Evolutionary conservation across 345 rosid species (phyloP).

Genomic region (Eucalyptus polybractea): DNA sequence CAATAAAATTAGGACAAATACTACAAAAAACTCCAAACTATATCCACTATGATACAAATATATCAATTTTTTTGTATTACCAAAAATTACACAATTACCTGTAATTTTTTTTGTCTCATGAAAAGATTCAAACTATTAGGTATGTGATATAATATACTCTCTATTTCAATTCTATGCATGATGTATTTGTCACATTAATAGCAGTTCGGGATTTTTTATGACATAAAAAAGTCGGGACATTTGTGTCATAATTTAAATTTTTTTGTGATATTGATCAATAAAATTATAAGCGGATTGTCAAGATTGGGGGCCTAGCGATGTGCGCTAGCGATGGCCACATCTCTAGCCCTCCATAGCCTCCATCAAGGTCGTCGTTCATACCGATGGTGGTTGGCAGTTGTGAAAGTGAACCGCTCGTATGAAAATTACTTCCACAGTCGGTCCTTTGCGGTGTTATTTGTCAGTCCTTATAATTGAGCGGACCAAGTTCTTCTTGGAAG

Average conservation of each 20-base stretch:
- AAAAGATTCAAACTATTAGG: too few relatives aligned
- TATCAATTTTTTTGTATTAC: background rate
- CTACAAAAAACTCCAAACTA: too few relatives aligned
- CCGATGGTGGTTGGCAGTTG: background rate
- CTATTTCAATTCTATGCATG: too few relatives aligned
- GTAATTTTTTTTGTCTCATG: too few relatives aligned
- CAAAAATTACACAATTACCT: too few relatives aligned
- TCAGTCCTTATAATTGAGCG: background rate
- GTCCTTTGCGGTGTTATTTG: background rate
- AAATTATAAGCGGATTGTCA: background rate
- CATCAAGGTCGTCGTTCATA: background rate
- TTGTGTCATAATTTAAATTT: too few relatives aligned
- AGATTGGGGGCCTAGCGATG: background rate
- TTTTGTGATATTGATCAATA: background rate
- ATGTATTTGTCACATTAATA: too few relatives aligned
- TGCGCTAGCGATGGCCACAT: background rate
- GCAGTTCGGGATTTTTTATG: too few relatives aligned
- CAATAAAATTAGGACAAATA: background rate
- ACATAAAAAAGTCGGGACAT: too few relatives aligned
- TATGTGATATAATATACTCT: background rate
- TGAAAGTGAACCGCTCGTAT: background rate
- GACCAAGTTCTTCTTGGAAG: background rate
- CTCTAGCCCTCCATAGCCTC: background rate
- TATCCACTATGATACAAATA: background rate
- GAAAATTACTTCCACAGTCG: background rate